phyloP scores from a whole-genome alignment of 1,284 basidiomycete species.

The Ceratobasidium sp. region DNA sequence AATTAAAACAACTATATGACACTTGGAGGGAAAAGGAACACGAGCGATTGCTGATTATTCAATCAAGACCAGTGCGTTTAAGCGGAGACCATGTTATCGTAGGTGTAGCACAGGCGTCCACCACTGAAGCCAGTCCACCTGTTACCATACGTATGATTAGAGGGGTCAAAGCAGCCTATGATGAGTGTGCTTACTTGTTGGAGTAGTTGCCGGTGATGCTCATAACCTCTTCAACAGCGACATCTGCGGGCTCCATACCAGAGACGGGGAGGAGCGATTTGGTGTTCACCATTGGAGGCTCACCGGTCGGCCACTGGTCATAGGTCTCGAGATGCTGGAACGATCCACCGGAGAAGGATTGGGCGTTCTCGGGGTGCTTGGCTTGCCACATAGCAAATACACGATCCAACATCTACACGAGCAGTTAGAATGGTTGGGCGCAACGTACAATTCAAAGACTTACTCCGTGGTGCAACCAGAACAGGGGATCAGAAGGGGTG shows the following conservation, averaged over 20 bases:
- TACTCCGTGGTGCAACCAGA: conserved; percentile 34
- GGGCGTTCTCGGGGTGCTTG: conserved; percentile 23
- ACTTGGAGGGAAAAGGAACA: background rate
- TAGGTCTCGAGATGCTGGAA: conserved; percentile 6
- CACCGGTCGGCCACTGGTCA: conserved; percentile 28
- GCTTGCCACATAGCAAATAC: conserved; percentile 34
- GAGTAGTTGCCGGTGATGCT: conserved; percentile 24
- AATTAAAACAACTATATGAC: conserved; percentile 1
- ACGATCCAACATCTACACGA: conserved; percentile 15
- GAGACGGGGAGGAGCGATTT: conserved; percentile 28
- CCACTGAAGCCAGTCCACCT: conserved; percentile 27
- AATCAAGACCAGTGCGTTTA: background rate
- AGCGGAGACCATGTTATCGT: conserved; percentile 27
- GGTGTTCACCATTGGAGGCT: conserved; percentile 14
- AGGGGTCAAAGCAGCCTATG: background rate
- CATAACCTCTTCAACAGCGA: conserved; percentile 29
- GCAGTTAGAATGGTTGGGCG: background rate
- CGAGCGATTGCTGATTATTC: background rate
- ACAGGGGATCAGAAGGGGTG: conserved; percentile 37
- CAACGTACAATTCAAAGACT: background rate
- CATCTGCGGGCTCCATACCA: conserved; percentile 19
- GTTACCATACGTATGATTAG: background rate
- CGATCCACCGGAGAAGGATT: conserved; percentile 23
- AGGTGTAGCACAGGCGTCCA: conserved; percentile 25
- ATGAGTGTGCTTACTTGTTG: conserved; percentile 20